Percentiles rank a stretch among this genome's conserved stretches.
These are phyloP conservation scores for Stagonosporopsis vannaccii DNA, from an alignment of 2,329 filamentous ascomycete genomes.

Conservation along the genomic window DNA sequence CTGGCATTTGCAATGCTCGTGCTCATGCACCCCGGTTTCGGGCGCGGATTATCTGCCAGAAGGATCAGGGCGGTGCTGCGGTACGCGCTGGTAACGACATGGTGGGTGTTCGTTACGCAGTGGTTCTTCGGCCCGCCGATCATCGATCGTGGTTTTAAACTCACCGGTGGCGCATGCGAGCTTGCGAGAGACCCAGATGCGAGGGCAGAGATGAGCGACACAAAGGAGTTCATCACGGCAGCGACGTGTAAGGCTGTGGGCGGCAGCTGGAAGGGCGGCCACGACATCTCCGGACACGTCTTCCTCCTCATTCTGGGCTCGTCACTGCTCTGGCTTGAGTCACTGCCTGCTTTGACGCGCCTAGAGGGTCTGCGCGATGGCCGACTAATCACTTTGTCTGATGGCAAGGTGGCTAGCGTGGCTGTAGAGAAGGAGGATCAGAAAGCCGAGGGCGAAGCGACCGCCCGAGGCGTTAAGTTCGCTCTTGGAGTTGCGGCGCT, in stretches of 20 bases:
- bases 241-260: slow-evolving; percentile 83
- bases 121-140: slow-evolving; percentile 95
- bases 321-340: slow-evolving; percentile 81
- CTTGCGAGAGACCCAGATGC: slow-evolving; percentile 59
- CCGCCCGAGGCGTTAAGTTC: slow-evolving; percentile 63
- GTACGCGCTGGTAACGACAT: slow-evolving; percentile 74
- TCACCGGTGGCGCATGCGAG: slow-evolving; percentile 86
- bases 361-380: slow-evolving; percentile 63
- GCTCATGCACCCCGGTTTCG: slow-evolving; percentile 69
- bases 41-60: slow-evolving; percentile 51
- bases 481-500: slow-evolving; percentile 68
- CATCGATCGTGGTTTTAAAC: slow-evolving; percentile 87
- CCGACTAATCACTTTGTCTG: slow-evolving; percentile 68
- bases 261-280: slow-evolving; percentile 87
- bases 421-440: slow-evolving; percentile 49
- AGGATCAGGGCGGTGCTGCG: slow-evolving; percentile 68
- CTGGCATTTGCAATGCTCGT: slow-evolving; percentile 75
- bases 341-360: slow-evolving; percentile 67
- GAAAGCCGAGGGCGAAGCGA: slow-evolving; percentile 50
- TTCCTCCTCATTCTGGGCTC: slow-evolving; percentile 89
- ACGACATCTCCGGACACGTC: slow-evolving; percentile 95
- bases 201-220: slow-evolving; percentile 55
- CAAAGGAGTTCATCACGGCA: slow-evolving; percentile 68
- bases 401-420: slow-evolving; percentile 65
- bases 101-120: slow-evolving; percentile 90